Evolutionary conservation across 139 green algal genomes (phyloP).

Genomic region (Dunaliella sp.): DNA sequence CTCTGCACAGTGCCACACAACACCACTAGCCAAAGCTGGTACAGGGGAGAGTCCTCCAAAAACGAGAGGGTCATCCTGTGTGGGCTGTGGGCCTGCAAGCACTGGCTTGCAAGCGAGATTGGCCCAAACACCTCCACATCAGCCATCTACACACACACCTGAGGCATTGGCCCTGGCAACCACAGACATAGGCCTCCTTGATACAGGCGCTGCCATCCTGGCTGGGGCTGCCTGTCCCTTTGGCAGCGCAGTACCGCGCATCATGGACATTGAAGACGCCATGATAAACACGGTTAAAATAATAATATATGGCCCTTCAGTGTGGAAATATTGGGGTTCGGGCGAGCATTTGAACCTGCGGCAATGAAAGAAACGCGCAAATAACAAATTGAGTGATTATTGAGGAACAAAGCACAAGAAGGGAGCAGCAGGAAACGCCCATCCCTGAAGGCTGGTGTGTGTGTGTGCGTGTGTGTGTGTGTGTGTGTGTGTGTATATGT

Average conservation of each 20-base stretch:
- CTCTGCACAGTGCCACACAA: too few species aligned
- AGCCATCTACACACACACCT: too few species aligned
- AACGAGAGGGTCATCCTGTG: too few species aligned
- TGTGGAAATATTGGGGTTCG: too few species aligned
- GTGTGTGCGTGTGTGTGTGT: not conserved
- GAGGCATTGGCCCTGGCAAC: not conserved
- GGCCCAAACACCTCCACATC: too few species aligned
- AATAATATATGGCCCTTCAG: not conserved
- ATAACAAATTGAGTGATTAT: not conserved
- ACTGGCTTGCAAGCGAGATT: too few species aligned
- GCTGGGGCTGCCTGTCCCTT: not conserved
- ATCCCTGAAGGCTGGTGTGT: not conserved
- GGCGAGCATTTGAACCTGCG: too few species aligned
- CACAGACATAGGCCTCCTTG: not conserved
- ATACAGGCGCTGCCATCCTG: not conserved
- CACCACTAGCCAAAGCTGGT: too few species aligned
- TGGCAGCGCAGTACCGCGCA: not conserved
- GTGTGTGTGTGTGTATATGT: not conserved
- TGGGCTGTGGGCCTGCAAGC: too few species aligned
- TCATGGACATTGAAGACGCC: not conserved
- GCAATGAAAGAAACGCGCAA: too few species aligned
- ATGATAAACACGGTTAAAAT: too few species aligned
- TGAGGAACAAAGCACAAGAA: not conserved
- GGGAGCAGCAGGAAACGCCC: not conserved
- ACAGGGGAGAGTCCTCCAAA: too few species aligned